Evolutionary conservation across 2,329 filamentous ascomycete genomes (phyloP), one percentile per base, ranked within the genome.

Genomic region (Aspergillus candidus): DNA sequence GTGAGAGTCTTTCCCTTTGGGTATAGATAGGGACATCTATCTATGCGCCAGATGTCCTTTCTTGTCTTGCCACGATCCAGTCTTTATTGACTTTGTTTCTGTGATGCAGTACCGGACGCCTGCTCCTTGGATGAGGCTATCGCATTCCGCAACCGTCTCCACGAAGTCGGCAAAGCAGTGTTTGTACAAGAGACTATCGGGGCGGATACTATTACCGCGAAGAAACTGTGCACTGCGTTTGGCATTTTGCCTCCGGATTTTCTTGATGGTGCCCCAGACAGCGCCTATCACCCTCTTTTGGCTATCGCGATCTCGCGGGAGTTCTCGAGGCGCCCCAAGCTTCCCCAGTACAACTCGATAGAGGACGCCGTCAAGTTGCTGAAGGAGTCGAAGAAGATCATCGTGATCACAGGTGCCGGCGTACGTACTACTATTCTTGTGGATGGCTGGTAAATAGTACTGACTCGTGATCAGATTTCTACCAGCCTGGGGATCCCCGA

Each of bases 401-500:
- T 98, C 59, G 86, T 97, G 52, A 79, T 98, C 54, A 97, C 93
- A 1, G 93, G 93, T 40, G 93, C 93, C 13, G 93, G 93, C 54
- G 71, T 75, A 68, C 53, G 71, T 59, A 18, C 33, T 32, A 13
- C 39, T 7, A 7, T 14, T 36, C 1, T 12, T 27, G 27, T 6
- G 14, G 15, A 27, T 42, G 11, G 11, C 8, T n/a, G 17, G 22
- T 11, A 15, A 6, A 12, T 33, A 27, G 22, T 39, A 38, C 46
- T 55, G 11, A 52, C 35, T 13, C 11, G 29, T 27, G 13, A 11
- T 30, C 36, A 74, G 69, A 97, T 98, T 55, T 96, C 90, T 18
- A 98, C 93, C 1, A 95, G 88, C 40, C 80, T 98, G 14, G 93
- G 93, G 49, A 97, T 98, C 47, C 93, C 93, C 4, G 93, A 98